Conservation (phyloP, 352 stramenopile species). For the Discostella stelligera region DNA sequence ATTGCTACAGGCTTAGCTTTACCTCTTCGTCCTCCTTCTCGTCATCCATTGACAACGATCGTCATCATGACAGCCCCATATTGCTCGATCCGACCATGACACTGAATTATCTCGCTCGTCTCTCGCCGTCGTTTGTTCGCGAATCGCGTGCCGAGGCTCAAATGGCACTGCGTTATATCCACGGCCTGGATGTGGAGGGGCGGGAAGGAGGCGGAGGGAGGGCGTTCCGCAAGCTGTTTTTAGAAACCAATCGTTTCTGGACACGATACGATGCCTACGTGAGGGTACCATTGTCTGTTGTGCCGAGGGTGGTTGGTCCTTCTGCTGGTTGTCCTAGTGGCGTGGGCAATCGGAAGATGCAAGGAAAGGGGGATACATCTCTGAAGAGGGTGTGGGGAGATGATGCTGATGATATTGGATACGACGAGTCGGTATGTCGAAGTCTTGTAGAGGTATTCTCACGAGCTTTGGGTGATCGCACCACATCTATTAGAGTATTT, state of each 20-base stretch:
- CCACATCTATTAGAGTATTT: constrained; percentile 53
- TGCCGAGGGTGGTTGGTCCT: constrained; percentile 36
- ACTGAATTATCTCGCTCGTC: constrained; percentile 68
- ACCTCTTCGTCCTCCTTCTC: constrained; percentile 11
- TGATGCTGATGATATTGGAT: constrained; percentile 48
- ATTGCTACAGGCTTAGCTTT: constrained; percentile 58
- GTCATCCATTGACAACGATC: constrained; percentile 14
- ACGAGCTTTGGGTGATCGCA: constrained; percentile 63
- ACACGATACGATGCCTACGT: constrained; percentile 72
- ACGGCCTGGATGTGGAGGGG: constrained; percentile 26
- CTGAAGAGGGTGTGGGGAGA: constrained; percentile 30
- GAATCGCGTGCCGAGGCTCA: constrained; percentile 54
- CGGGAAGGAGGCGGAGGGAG: neutral
- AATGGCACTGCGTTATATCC: constrained; percentile 50
- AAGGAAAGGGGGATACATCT: constrained; percentile 2
- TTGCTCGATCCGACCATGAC: constrained; percentile 76
- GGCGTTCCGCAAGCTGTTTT: constrained; percentile 56
- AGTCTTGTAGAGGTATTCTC: constrained; percentile 54
- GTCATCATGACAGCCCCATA: constrained; percentile 48
- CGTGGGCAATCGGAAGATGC: constrained; percentile 17
- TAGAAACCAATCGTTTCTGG: constrained; percentile 70
- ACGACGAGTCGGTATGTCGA: constrained; percentile 46
- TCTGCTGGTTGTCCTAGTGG: neutral
- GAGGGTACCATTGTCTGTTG: constrained; percentile 38
- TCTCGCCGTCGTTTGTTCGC: constrained; percentile 67